These are phyloP conservation scores for Penicillium maclennaniae DNA, from an alignment of 495 filamentous ascomycete species.

Conservation along the genomic window DNA sequence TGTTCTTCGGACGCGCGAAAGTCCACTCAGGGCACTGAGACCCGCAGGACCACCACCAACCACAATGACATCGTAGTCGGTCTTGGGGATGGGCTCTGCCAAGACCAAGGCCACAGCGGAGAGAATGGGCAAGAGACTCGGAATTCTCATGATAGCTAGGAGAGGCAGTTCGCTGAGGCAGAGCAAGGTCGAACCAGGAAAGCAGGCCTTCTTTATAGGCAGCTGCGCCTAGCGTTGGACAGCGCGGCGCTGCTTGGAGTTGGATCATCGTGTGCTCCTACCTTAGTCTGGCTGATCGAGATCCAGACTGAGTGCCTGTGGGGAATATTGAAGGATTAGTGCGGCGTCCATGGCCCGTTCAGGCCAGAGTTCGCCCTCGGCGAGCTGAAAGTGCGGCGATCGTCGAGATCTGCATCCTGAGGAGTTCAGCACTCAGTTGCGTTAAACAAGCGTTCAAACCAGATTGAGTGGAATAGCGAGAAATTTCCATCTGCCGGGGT, in stretches of 20 bases:
- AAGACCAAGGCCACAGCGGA: slow-evolving; percentile 15
- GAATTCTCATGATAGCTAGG: not conserved
- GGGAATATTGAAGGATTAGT: slow-evolving; percentile 1
- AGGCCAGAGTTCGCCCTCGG: not conserved
- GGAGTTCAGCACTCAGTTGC: not conserved
- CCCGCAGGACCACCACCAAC: slow-evolving; percentile 35
- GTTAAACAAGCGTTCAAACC: not conserved
- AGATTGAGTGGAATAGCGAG: too few species aligned
- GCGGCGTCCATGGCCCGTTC: not conserved
- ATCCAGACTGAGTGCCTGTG: not conserved
- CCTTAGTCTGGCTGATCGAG: not conserved
- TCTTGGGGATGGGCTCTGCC: slow-evolving; percentile 19
- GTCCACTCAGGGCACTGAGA: slow-evolving; percentile 48
- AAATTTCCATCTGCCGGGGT: too few species aligned
- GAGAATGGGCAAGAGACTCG: slow-evolving; percentile 16
- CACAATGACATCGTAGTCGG: slow-evolving; percentile 34
- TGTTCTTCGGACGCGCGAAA: slow-evolving; percentile 50
- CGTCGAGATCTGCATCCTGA: slow-evolving; percentile 14
- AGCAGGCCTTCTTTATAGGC: not conserved
- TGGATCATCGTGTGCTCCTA: not conserved
- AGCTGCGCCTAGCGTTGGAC: not conserved
- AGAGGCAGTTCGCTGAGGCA: too few species aligned
- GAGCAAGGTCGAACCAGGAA: not conserved
- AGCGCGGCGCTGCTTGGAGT: not conserved
- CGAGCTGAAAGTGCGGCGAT: slow-evolving; percentile 3